Evolutionary conservation across 1,284 basidiomycete species (phyloP), one percentile per base, ranked within the genome.

Genomic region (Rhodotorula sp.): DNA sequence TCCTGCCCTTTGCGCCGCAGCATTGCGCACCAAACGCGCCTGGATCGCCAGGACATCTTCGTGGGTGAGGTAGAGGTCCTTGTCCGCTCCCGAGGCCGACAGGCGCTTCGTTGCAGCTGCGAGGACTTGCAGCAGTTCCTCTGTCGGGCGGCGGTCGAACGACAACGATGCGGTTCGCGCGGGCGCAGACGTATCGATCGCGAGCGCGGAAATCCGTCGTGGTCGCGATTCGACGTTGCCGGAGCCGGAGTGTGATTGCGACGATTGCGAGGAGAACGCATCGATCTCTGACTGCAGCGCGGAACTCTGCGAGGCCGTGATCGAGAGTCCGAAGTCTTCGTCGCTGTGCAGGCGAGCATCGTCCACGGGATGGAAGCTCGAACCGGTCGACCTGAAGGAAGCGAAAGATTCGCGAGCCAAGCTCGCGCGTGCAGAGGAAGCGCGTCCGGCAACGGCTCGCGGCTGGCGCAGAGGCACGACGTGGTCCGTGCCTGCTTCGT

Each of bases 21-120:
- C 74, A 2, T 66, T 56, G 18, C 60, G 68, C 15, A 75, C 74
- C 29, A 75, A 65, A 4, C 60, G 57, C 29, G 73, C 66, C 58
- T 75, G 74, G n/a, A 75, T 75, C 2, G 62, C 15, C 21, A 73
- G 31, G 20, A 75, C 48, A 48, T 75, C 74, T 20, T 59, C 18
- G 29, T 69, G 49, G 14, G 48, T 66, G 16, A 75, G 34, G 26
- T 69, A 58, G 29, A 48, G 26, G 8, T 43, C 16, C 58, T 62
- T 62, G 26, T 39, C 62, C 20, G 26, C n/a, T 10, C 49, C 43
- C 5, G 23, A 18, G n/a, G 46, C 48, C 21, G 58, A 47, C 5
- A n/a, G n/a, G 8, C 4, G 18, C 10, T 26, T 47, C 8, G 18
- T 52, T 31, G 1, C 46, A 21, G 7, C 20, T 23, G n/a, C 54